phyloP scores from a whole-genome alignment of 169 alveolate genomes.

The Amoebophrya sp. region DNA sequence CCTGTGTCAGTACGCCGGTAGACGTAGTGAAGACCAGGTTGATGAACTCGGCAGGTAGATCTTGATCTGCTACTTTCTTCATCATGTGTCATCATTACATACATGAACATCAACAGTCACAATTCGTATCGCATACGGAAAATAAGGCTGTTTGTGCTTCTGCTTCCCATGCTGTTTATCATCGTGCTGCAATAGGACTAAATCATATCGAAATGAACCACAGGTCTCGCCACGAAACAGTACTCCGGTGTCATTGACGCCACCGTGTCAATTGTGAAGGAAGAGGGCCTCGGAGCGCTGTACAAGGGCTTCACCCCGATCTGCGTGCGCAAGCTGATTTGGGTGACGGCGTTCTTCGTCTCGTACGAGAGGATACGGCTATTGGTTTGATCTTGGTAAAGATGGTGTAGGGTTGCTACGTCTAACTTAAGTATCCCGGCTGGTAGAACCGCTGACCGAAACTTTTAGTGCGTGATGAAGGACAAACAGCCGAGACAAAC shows the following conservation, averaged over 20 bases:
- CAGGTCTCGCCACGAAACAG: background rate
- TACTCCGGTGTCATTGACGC: background rate
- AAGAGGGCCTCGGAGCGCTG: background rate
- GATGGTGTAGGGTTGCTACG: background rate
- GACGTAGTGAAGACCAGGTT: constrained; percentile 11
- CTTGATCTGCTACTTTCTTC: too few relatives aligned
- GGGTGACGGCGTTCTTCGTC: background rate
- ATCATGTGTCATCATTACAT: too few relatives aligned
- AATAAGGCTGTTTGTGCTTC: too few relatives aligned
- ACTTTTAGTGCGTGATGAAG: too few relatives aligned
- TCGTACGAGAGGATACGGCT: background rate
- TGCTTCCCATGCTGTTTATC: too few relatives aligned
- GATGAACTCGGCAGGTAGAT: background rate
- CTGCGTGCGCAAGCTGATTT: background rate
- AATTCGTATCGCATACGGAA: too few relatives aligned
- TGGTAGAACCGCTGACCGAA: too few relatives aligned
- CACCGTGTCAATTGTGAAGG: background rate
- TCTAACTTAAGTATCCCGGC: too few relatives aligned
- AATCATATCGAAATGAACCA: background rate
- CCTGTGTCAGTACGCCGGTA: background rate
- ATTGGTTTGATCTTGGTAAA: background rate
- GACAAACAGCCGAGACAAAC: too few relatives aligned
- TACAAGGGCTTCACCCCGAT: background rate
- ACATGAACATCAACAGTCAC: too few relatives aligned
- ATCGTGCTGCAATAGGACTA: too few relatives aligned